phyloP scores from a whole-genome alignment of 148 eudicot species.

The Spergularia bocconei region DNA sequence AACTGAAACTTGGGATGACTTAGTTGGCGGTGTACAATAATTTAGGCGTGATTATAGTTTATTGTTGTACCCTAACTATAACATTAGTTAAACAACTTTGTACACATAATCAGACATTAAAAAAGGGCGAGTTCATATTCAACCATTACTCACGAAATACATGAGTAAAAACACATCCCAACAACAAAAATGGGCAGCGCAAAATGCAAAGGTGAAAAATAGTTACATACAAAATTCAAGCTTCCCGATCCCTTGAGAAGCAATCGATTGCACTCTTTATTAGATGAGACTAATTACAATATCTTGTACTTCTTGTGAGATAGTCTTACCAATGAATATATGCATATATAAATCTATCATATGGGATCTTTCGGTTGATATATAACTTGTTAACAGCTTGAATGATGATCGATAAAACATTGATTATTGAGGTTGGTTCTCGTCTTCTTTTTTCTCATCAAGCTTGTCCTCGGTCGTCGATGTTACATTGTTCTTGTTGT shows the following conservation, averaged over 20 bases:
- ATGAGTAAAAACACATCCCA: constrained; percentile 19
- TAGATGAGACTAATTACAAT: not conserved
- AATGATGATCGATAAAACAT: not conserved
- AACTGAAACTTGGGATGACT: too few species aligned
- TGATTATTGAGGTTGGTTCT: not conserved
- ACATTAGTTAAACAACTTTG: too few species aligned
- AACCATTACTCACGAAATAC: constrained; percentile 17
- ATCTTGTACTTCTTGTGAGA: not conserved
- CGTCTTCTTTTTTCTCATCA: constrained; percentile 15
- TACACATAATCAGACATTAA: too few species aligned
- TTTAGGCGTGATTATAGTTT: too few species aligned
- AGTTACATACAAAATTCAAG: not conserved
- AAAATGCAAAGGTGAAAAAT: constrained; percentile 17
- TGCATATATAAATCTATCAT: not conserved
- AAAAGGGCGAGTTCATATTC: not conserved
- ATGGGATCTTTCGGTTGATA: not conserved
- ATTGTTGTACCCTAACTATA: too few species aligned
- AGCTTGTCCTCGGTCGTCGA: not conserved
- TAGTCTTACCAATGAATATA: not conserved
- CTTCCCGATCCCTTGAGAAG: constrained; percentile 15
- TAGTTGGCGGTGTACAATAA: too few species aligned
- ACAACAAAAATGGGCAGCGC: constrained; percentile 4
- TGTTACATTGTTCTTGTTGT: not conserved
- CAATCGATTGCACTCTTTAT: not conserved
- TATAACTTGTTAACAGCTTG: not conserved